Base-by-base conservation (phyloP, 2,329 filamentous ascomycete genomes). In the Penicillium sp. region DNA sequence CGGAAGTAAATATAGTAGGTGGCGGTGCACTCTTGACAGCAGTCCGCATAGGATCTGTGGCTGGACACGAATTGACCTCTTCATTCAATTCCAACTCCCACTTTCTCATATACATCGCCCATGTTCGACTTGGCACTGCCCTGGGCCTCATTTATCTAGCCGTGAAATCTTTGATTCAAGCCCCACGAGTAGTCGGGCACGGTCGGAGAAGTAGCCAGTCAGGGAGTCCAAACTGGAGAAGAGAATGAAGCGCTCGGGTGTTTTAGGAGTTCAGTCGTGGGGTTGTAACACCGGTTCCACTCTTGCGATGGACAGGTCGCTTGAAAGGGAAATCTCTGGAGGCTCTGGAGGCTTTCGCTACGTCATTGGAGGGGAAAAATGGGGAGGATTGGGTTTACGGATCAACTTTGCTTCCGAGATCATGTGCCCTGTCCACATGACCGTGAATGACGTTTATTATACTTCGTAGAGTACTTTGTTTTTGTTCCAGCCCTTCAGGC, bases 261-360 rank as follows among this genome's bases (percentile, higher is more conserved):
- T 47, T 57, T 56, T 57, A 58, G 56, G 56, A 51, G 38, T 8
- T 42, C 52, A 54, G 38, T 46, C 50, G 41, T 44, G 47, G 50
- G 37, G 42, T 40, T 40, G 14, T 34, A 18, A 26, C 14, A 8
- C 4, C 14, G 34, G 13, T 18, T 39, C 27, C 46, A 44, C 41
- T 40, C n/a, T 49, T 35, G 34, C 42, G 32, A 42, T 49, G 29
- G 43, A 40, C 44, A 34, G 18, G 8, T 11, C 37, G 36, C 37
- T 14, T 40, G n/a, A 18, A 38, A 26, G 14, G 29, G 43, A 39
- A 38, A 44, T 28, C 22, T 26, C 23, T 27, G 16, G 18, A 26
- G 14, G 32, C 35, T 35, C n/a, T n/a, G n/a, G n/a, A n/a, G n/a
- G n/a, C n/a, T n/a, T n/a, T n/a, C n/a, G n/a, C 34, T 53, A 51